These are phyloP conservation scores for Eucalyptus pumila DNA, from an alignment of 345 rosid genomes.

Conservation along the genomic window DNA sequence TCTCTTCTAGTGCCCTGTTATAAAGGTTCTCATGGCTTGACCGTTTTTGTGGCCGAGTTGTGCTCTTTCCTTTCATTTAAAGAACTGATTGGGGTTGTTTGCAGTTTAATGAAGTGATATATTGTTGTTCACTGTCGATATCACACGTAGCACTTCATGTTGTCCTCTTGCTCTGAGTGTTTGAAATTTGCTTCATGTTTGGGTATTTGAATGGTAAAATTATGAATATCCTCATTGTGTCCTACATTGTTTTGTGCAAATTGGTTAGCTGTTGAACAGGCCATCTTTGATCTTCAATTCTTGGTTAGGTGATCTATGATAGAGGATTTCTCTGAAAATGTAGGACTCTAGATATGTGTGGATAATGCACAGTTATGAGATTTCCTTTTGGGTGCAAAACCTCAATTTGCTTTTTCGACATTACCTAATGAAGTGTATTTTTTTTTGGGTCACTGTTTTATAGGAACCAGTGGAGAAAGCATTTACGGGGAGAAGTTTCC, in stretches of 20 bases:
- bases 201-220: neutral
- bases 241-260: neutral
- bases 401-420: neutral
- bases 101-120: neutral
- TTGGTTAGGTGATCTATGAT: neutral
- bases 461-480: constrained; percentile 93
- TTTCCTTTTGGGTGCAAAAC: neutral
- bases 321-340: neutral
- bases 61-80: neutral
- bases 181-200: neutral
- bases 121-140: neutral
- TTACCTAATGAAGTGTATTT: neutral
- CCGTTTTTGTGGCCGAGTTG: neutral
- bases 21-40: neutral
- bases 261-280: neutral
- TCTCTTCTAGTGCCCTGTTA: neutral
- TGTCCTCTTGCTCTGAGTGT: neutral
- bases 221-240: neutral
- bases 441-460: neutral
- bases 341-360: neutral
- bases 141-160: neutral
- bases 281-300: neutral
- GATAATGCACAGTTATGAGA: neutral
- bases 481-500: constrained; percentile 82
- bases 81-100: neutral